phyloP scores from a whole-genome alignment of 106 monocot species.

The Hemerocallis citrina region DNA sequence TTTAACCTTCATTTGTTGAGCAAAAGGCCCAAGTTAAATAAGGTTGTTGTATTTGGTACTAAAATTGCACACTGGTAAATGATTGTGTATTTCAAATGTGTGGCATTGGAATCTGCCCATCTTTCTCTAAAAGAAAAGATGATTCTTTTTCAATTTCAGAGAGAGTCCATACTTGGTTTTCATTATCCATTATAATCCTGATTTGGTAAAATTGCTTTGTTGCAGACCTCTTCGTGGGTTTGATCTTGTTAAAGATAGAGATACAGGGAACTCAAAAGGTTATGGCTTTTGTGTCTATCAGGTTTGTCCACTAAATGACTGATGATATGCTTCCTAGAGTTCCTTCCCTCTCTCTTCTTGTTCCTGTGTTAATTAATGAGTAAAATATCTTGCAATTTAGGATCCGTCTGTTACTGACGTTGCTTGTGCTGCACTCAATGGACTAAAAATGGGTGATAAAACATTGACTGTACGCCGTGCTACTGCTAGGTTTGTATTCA shows the following conservation, averaged over 20 bases:
- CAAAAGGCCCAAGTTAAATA: no score
- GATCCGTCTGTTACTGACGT: constrained; percentile 26
- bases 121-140: no score
- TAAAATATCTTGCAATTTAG: constrained; percentile 2
- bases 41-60: no score
- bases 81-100: no score
- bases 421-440: constrained; percentile 36
- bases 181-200: no score
- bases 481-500: constrained; percentile 21
- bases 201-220: neutral
- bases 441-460: constrained; percentile 32
- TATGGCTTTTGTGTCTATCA: constrained; percentile 38
- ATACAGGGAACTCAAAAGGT: constrained; percentile 33
- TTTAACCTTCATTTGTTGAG: neutral
- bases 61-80: no score
- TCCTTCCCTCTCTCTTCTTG: neutral
- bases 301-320: constrained; percentile 4
- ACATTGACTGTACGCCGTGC: constrained; percentile 31
- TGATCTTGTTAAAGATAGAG: constrained; percentile 33
- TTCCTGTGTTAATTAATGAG: neutral
- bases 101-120: no score
- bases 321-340: constrained; percentile 4
- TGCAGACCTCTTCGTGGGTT: constrained; percentile 28
- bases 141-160: no score
- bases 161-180: no score